A percentile compares a stretch with the other conserved stretches of the same genome.
These are phyloP conservation scores for Plectosphaerella cucumerina DNA, from an alignment of 2,329 filamentous ascomycete genomes.

Conservation along the genomic window DNA sequence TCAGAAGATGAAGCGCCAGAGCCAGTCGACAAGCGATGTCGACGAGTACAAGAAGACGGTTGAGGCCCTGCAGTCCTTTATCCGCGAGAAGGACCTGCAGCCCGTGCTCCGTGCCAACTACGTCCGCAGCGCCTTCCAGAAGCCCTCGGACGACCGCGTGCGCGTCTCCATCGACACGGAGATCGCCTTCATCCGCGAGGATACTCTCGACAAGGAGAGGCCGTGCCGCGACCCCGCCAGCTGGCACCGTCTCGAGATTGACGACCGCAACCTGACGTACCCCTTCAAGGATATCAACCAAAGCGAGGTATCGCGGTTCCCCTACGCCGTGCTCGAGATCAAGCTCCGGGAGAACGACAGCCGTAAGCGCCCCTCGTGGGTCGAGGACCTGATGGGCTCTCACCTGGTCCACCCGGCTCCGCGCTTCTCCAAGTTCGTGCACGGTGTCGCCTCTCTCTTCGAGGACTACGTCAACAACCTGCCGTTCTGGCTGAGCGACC, in stretches of 20 bases:
- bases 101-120: constrained; percentile 91
- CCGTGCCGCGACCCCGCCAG: constrained; percentile 83
- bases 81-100: constrained; percentile 71
- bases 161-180: constrained; percentile 92
- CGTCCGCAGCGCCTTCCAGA: constrained; percentile 91
- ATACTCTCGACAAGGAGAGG: constrained; percentile 73
- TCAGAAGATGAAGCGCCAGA: constrained; percentile 78
- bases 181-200: constrained; percentile 78
- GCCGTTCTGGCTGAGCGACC: constrained; percentile 90
- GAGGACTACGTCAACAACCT: constrained; percentile 95
- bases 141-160: constrained; percentile 84
- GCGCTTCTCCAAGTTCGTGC: constrained; percentile 94
- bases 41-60: constrained; percentile 69
- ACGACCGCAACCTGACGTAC: constrained; percentile 75
- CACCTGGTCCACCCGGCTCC: constrained; percentile 88
- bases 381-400: constrained; percentile 86
- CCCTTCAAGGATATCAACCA: constrained; percentile 85
- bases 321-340: constrained; percentile 87
- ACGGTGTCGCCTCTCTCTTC: constrained; percentile 86
- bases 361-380: constrained; percentile 75
- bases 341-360: constrained; percentile 68
- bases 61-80: constrained; percentile 72
- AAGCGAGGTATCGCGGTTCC: constrained; percentile 87
- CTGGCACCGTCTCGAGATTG: constrained; percentile 92
- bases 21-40: constrained; percentile 61